These are phyloP conservation scores for Macroventuria anomochaeta DNA, from an alignment of 2,329 filamentous ascomycete genomes.

Conservation along the genomic window DNA sequence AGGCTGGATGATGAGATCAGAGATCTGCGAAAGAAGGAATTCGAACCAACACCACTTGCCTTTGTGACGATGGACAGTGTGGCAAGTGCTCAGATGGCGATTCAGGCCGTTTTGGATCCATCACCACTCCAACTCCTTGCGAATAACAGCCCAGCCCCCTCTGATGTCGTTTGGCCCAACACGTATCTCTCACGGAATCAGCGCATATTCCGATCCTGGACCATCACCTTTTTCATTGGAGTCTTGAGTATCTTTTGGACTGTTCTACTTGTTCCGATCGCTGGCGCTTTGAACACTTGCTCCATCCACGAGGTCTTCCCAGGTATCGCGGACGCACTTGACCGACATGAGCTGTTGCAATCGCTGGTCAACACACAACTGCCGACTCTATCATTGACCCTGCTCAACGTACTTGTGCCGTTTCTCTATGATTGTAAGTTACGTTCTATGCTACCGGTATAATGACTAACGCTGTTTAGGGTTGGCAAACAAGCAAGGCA, in stretches of 20 bases:
- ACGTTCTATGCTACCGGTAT: not conserved
- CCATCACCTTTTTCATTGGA: conserved; percentile 81
- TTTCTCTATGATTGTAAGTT: conserved; percentile 86
- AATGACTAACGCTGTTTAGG: conserved; percentile 46
- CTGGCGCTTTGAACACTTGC: conserved; percentile 79
- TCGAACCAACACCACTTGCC: conserved; percentile 79
- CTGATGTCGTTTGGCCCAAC: conserved; percentile 94
- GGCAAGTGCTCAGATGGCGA: conserved; percentile 89
- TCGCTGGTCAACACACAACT: conserved; percentile 86
- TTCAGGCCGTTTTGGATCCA: conserved; percentile 92
- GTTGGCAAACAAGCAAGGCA: conserved; percentile 88
- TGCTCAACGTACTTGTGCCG: conserved; percentile 88
- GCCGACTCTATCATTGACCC: conserved; percentile 82
- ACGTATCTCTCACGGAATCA: conserved; percentile 80
- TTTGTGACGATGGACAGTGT: conserved; percentile 99
- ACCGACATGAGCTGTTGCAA: conserved; percentile 71
- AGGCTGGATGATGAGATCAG: conserved; percentile 77
- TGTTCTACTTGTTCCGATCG: conserved; percentile 78
- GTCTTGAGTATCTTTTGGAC: conserved; percentile 89
- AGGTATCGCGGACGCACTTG: conserved; percentile 69
- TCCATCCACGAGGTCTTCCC: conserved; percentile 78
- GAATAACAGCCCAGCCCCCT: conserved; percentile 83
- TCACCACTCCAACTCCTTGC: conserved; percentile 85
- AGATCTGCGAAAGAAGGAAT: conserved; percentile 74
- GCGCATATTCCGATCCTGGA: conserved; percentile 81